Percentiles rank a stretch among this genome's conserved stretches.
These are phyloP conservation scores for Chenopodium suecicum DNA, from an alignment of 148 eudicot genomes.

Conservation along the genomic window DNA sequence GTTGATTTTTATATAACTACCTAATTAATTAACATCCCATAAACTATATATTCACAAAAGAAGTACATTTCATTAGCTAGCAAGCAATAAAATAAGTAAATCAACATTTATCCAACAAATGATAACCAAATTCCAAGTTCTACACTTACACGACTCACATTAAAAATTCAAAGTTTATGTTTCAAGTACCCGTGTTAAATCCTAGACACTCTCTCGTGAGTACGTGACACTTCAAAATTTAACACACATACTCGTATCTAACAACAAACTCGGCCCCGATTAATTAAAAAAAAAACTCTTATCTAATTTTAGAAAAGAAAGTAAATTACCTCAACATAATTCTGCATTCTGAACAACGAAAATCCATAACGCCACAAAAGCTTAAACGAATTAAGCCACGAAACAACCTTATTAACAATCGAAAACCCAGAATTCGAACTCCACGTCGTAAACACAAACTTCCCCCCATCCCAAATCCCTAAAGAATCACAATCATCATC, in stretches of 20 bases:
- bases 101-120: not conserved
- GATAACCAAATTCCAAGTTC: not conserved
- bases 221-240: no score
- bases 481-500: constrained; percentile 40
- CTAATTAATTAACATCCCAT: not conserved
- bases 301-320: not conserved
- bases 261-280: no score
- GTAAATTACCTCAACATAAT: constrained; percentile 58
- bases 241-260: not conserved
- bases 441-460: constrained; percentile 58
- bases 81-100: not conserved
- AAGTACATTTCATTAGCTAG: not conserved
- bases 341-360: constrained; percentile 66
- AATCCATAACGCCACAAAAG: constrained; percentile 68
- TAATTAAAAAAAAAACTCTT: no score
- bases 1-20: not conserved
- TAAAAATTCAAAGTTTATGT: not conserved
- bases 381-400: constrained; percentile 41
- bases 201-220: not conserved
- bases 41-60: not conserved
- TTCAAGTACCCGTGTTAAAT: not conserved
- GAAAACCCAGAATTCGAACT: constrained; percentile 32
- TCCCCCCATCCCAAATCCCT: constrained; percentile 78
- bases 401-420: constrained; percentile 37
- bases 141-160: not conserved